phyloP scores from a whole-genome alignment of 177 flowering plant genomes.

The Viscum album region DNA sequence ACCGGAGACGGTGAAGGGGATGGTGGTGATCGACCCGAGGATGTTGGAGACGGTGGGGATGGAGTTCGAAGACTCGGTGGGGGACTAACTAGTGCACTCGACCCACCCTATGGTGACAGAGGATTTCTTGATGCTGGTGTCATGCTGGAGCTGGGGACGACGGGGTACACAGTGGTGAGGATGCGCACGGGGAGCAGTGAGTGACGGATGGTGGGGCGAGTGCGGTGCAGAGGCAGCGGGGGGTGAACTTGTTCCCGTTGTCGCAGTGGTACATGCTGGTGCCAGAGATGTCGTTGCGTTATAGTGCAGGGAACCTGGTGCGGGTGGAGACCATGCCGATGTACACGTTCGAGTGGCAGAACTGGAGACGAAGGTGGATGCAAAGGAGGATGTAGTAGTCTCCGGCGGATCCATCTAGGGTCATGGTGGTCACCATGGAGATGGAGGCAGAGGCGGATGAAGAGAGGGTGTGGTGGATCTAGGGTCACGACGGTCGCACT shows the following conservation, averaged over 20 bases:
- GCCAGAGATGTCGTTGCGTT: slow-evolving; percentile 94
- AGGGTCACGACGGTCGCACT: no score
- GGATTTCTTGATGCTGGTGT: slow-evolving; percentile 58
- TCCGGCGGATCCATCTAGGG: no score
- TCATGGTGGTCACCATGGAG: no score
- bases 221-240: slow-evolving; percentile 66
- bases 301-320: slow-evolving; percentile 59
- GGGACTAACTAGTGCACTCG: slow-evolving; percentile 69
- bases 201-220: slow-evolving; percentile 78
- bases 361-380: no score
- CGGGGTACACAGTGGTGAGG: slow-evolving; percentile 82
- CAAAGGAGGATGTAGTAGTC: no score
- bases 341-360: slow-evolving; percentile 94
- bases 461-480: no score
- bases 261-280: slow-evolving; percentile 70
- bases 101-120: slow-evolving; percentile 91
- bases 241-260: slow-evolving; percentile 95
- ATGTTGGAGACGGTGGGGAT: slow-evolving; percentile 70
- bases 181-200: slow-evolving; percentile 69
- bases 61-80: slow-evolving; percentile 49
- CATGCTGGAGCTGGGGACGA: slow-evolving; percentile 76
- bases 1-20: slow-evolving; percentile 88
- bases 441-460: no score
- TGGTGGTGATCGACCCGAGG: slow-evolving; percentile 57
- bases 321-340: slow-evolving; percentile 88